Conservation (phyloP, 78 protist species). For the Pigoraptor vietnamica region DNA sequence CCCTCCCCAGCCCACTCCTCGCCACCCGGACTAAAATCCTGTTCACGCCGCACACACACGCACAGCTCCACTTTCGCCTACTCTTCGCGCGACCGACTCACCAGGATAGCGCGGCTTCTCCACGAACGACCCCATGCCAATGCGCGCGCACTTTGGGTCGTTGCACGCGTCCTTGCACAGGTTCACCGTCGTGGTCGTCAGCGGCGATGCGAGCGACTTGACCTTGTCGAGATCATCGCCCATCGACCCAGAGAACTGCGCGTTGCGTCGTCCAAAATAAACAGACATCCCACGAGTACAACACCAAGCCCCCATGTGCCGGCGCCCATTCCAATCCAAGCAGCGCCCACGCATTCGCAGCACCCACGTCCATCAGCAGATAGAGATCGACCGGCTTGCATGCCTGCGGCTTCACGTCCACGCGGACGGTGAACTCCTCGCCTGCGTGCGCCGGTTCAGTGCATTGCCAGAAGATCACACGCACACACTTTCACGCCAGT, state of each 20-base stretch:
- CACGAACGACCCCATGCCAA: not conserved
- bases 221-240: not conserved
- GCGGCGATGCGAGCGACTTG: not conserved
- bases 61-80: no score
- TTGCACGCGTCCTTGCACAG: not conserved
- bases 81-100: not conserved
- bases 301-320: no score
- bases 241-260: not conserved
- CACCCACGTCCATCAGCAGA: not conserved
- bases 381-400: not conserved
- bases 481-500: not conserved
- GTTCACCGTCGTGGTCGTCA: not conserved
- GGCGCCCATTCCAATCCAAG: no score
- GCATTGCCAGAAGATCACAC: no score
- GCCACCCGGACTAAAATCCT: no score
- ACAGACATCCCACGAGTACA: not conserved
- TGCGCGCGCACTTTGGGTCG: not conserved
- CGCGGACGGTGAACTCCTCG: not conserved
- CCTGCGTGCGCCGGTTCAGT: no score
- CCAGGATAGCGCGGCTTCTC: not conserved
- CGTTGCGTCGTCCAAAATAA: not conserved
- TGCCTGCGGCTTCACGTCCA: not conserved
- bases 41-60: not conserved
- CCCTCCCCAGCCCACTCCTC: no score
- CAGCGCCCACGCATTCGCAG: no score